Base-by-base conservation (phyloP, 2,329 filamentous ascomycete species). In the Beauveria medogensis region DNA sequence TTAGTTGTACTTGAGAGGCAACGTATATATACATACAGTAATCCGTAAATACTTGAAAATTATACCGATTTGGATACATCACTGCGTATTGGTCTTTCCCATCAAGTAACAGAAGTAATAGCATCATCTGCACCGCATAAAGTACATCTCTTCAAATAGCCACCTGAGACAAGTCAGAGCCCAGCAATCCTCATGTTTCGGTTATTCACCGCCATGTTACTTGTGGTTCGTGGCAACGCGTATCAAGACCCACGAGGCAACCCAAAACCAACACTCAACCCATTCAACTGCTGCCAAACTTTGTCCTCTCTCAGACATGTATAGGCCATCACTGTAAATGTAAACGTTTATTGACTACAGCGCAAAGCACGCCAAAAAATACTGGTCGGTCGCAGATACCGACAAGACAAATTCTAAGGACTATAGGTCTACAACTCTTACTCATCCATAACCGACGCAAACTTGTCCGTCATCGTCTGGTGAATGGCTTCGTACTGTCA, bases 391-490 rank as follows among this genome's bases (percentile, higher is more conserved):
- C 46, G 52, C 48, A 40, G 44, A 44, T 46, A 46, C 48, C 57
- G 52, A 61, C 52, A 47, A 48, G 58, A 53, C 34, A 61, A 57
- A 57, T 64, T 73, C 68, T 73, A 72, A 68, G 61, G 63, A 66
- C 63, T 65, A 64, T 65, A 68, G 52, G 59, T 63, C 55, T 65
- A 65, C 61, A 60, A 59, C 46, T 53, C 52, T 60, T 92, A 99
- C 83, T 97, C 93, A 76, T 99, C 94, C 73, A 91, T 85, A 63
- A 99, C 93, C 44, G 92, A 88, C 55, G 94, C 94, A 78, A 99
- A 99, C 80, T 96, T 96, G 79, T 99, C 94, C 68, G 89, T 87
- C 92, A 99, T 93, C 69, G 86, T 82, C 78, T 96, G 91, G 69
- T 94, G 83, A 69, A 97, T 86, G 68, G 86, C 87, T 82, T 97